A percentile compares a stretch with the other conserved stretches of the same genome.
Conservation (phyloP, 2,329 filamentous ascomycete species). For the Colletotrichum aenigma region DNA sequence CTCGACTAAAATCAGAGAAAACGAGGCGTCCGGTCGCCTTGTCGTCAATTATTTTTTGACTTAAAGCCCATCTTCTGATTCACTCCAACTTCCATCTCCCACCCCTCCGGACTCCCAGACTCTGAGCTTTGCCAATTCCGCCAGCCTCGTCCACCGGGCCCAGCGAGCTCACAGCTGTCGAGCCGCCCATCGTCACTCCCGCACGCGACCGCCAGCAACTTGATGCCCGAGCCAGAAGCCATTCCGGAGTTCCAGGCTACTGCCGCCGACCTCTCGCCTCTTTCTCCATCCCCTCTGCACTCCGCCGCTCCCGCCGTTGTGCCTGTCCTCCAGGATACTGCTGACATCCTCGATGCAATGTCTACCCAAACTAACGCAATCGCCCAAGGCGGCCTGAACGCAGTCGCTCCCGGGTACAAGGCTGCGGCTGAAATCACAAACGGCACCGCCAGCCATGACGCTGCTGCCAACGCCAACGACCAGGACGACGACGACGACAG, state of each 20-base stretch:
- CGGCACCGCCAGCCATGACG: constrained; percentile 15
- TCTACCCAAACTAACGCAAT: constrained; percentile 28
- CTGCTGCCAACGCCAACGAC: constrained; percentile 33
- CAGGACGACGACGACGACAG: constrained; percentile 42
- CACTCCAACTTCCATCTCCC: background rate
- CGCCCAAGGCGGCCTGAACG: constrained; percentile 15
- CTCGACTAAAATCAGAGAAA: background rate
- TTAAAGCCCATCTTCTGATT: constrained; percentile 6
- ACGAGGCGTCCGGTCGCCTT: constrained; percentile 18
- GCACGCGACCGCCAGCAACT: constrained; percentile 21
- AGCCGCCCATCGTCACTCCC: background rate
- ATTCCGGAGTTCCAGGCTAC: constrained; percentile 52
- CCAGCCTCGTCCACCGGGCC: background rate
- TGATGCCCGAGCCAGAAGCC: constrained; percentile 47
- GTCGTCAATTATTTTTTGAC: background rate
- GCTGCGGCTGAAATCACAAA: background rate
- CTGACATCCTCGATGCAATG: constrained; percentile 55
- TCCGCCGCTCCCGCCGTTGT: constrained; percentile 50
- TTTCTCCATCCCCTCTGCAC: constrained; percentile 55
- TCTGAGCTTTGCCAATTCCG: background rate
- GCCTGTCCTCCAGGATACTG: constrained; percentile 56
- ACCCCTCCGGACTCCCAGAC: background rate
- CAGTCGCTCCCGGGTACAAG: constrained; percentile 23
- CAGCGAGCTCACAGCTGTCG: background rate
- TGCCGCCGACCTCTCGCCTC: constrained; percentile 56